phyloP scores from a whole-genome alignment of 192 early-diverging fungal genomes.

The Podila horticola region DNA sequence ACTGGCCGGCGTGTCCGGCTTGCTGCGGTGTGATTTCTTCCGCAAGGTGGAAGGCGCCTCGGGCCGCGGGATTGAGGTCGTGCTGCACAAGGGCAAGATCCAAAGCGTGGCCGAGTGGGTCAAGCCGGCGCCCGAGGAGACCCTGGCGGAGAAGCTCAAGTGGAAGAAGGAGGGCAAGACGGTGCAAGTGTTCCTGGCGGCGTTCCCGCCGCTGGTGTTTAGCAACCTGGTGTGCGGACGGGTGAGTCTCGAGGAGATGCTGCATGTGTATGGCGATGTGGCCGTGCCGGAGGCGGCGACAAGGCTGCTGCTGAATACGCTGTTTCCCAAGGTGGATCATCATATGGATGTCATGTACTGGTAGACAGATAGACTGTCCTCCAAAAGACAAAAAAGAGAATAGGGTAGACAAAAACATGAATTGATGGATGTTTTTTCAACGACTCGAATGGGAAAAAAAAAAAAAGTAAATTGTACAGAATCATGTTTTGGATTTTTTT shows the following conservation, averaged over 20 bases:
- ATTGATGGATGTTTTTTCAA: too few species aligned
- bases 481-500: too few species aligned
- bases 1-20: neutral
- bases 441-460: neutral
- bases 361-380: neutral
- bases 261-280: slow-evolving; percentile 19
- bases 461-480: neutral
- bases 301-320: neutral
- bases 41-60: slow-evolving; percentile 24
- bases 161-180: slow-evolving; percentile 24
- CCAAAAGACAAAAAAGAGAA: too few species aligned
- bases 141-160: slow-evolving; percentile 3
- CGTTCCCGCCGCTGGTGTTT: slow-evolving; percentile 33
- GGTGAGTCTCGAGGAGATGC: slow-evolving; percentile 9
- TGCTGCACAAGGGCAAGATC: slow-evolving; percentile 28
- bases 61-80: slow-evolving; percentile 15
- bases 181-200: neutral
- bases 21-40: slow-evolving; percentile 24
- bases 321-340: slow-evolving; percentile 22
- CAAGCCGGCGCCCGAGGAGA: slow-evolving; percentile 7
- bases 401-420: too few species aligned
- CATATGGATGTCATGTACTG: slow-evolving; percentile 12
- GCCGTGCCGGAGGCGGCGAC: neutral
- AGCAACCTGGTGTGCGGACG: slow-evolving; percentile 14
- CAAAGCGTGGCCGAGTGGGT: slow-evolving; percentile 6